These are phyloP conservation scores for Neonectria faginata DNA, from an alignment of 2,329 filamentous ascomycete species.

Conservation along the genomic window DNA sequence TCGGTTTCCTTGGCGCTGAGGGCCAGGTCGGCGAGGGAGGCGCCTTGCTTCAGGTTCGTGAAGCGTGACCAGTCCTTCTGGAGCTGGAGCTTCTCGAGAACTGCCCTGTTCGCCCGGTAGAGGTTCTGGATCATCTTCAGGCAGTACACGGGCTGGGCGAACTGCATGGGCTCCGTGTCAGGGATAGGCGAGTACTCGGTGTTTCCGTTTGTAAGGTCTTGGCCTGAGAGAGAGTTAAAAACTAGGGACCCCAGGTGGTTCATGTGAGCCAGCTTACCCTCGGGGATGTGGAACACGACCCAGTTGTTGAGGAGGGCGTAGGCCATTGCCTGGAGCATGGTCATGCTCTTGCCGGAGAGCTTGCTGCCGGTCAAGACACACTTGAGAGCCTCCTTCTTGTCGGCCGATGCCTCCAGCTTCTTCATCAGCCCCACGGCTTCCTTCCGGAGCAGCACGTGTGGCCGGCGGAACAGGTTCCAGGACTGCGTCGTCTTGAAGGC, in stretches of 20 bases:
- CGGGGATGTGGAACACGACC: slow-evolving; percentile 89
- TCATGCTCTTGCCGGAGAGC: slow-evolving; percentile 86
- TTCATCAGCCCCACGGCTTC: slow-evolving; percentile 81
- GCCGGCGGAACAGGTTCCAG: slow-evolving; percentile 87
- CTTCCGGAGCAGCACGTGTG: slow-evolving; percentile 80
- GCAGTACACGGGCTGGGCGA: slow-evolving; percentile 83
- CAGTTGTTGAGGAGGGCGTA: slow-evolving; percentile 86
- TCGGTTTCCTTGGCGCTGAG: slow-evolving; percentile 80
- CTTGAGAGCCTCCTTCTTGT: slow-evolving; percentile 66
- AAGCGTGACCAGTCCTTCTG: slow-evolving; percentile 58
- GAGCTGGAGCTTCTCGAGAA: slow-evolving; percentile 68
- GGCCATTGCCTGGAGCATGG: slow-evolving; percentile 85
- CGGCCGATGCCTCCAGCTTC: slow-evolving; percentile 68
- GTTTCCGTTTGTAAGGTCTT: slow-evolving; percentile 83
- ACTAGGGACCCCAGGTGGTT: slow-evolving; percentile 8
- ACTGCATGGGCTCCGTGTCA: slow-evolving; percentile 68
- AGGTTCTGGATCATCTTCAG: slow-evolving; percentile 80
- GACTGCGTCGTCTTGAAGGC: slow-evolving; percentile 92
- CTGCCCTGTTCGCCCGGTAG: slow-evolving; percentile 74
- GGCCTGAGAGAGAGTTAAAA: slow-evolving; percentile 58
- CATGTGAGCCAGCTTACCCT: slow-evolving; percentile 70
- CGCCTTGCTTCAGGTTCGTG: slow-evolving; percentile 62
- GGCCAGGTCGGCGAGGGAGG: slow-evolving; percentile 75
- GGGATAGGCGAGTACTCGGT: slow-evolving; percentile 83
- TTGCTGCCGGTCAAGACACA: slow-evolving; percentile 79